Evolutionary conservation across 768 basidiomycete genomes (phyloP), one percentile per base, ranked within the genome.

Genomic region (Rhodotorula kratochvilovae): DNA sequence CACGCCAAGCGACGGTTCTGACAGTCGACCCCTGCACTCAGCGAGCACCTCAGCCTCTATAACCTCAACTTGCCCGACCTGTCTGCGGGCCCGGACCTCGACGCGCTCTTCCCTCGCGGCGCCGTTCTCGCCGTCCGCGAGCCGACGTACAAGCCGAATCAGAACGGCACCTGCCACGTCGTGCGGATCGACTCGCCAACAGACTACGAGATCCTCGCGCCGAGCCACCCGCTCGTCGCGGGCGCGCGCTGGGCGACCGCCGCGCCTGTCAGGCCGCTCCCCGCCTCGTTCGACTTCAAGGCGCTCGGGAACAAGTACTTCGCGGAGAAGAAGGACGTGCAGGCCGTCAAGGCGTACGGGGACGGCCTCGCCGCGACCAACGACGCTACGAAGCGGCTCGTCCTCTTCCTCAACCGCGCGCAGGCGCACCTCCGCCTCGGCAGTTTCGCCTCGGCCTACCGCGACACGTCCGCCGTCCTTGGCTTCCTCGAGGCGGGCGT

Each of bases 131-230:
- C 76, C 36, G 76, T 82, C 55, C 78, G 80, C 43, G 81, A 81
- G 67, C 81, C 81, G 0, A 72, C 67, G 2, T 66, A 76, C 66
- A 80, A 80, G 66, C 58, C 68, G 17, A 57, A 76, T 6, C 51
- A 66, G 17, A 23, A 60, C 21, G 74, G 72, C n/a, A 31, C 25
- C 21, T n/a, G 48, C 17, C 61, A 61, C 1, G 61, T 79, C 39
- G 55, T 82, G 29, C 77, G 79, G 2, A 73, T 82, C 33, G 80
- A 81, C 39, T 77, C 78, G n/a, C 81, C 80, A 2, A 74, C 79
- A 3, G 53, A 54, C 53, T 54, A 12, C 53, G 35, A 54, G 39
- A 23, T 61, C 29, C 50, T 65, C 17, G 7, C 5, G 0, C 45
- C 51, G 0, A 21, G 16, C 46, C 29, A 68, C 39, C 68, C 58